Percentiles rank a stretch among this genome's conserved stretches.
Evolutionary conservation across 257 asterid species (phyloP).

Genomic region (Ligustrum vulgare): DNA sequence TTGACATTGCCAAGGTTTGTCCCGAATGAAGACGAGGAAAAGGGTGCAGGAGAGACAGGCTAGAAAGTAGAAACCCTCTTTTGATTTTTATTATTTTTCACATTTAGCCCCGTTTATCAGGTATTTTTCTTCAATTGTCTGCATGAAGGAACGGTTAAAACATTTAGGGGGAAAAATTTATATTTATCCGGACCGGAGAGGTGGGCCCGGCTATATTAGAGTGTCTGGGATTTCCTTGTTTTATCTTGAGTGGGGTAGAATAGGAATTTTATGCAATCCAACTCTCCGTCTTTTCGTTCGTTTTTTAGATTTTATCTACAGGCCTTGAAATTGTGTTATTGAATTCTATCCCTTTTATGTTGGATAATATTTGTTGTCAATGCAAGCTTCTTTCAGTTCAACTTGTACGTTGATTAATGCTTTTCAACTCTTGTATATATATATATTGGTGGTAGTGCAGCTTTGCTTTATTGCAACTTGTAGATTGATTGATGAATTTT

Average conservation of each 20-base stretch:
- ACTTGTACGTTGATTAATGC: neutral
- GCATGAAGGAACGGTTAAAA: neutral
- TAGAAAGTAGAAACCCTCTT: neutral
- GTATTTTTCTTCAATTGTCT: neutral
- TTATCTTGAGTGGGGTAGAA: conserved; percentile 10
- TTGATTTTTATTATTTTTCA: neutral
- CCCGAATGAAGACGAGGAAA: neutral
- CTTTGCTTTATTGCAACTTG: neutral
- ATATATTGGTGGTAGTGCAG: neutral
- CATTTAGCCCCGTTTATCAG: neutral
- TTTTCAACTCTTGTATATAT: neutral
- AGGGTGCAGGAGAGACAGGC: neutral
- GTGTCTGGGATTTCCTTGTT: conserved; percentile 11
- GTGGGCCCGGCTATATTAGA: conserved; percentile 16
- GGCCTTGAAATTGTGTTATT: neutral
- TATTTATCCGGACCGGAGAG: conserved; percentile 11
- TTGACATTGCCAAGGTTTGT: conserved; percentile 16
- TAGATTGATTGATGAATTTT: neutral
- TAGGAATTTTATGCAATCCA: conserved; percentile 8
- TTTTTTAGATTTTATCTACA: no score
- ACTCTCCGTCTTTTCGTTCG: neutral
- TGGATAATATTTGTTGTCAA: neutral
- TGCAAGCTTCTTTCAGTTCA: neutral
- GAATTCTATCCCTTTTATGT: neutral
- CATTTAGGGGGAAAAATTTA: neutral